Base-by-base conservation (phyloP, 2,329 filamentous ascomycete species). In the Scedosporium aurantiacum region DNA sequence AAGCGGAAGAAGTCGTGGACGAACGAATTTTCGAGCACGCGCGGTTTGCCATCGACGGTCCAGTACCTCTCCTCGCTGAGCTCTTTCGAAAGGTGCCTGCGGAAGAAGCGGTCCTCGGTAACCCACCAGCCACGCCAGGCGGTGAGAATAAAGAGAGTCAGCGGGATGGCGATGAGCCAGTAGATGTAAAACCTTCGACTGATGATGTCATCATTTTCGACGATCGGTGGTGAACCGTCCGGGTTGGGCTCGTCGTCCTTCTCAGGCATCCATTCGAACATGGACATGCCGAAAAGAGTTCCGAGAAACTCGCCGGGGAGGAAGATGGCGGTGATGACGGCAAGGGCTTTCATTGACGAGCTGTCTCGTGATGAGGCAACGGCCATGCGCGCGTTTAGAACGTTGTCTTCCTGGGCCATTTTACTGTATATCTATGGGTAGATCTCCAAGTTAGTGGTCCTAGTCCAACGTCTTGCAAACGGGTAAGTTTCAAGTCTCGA, bases 361-460 rank as follows among this genome's bases (percentile, higher is more conserved):
- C 73, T 76, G 67, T 79, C 76, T 16, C 73, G 71, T 1, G 72
- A 71, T 2, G 73, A 74, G 2, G 73, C 68, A 1, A 75, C 73
- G 2, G 73, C 73, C 73, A 75, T 75, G 16, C 73, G 68, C 3
- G 73, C 73, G 59, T 75, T 75, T 58, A 78, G 71, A 28, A 76
- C 75, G 64, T 78, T 78, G 65, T 79, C 76, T 62, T 79, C 76
- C 63, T 79, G 76, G 3, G 76, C 76, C 74, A 79, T 78, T 65
- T 78, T 78, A 64, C 73, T 76, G 69, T 78, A 78, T 62, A 79
- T 78, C 74, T 76, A 41, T 1, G 2, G 37, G 10, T 32, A 10
- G 32, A 37, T 37, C 32, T 37, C 32, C 25, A 40, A 16, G 2
- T 57, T 32, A n/a, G 54, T 16, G 54, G 6, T 27, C 18, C 2